These are phyloP conservation scores for Hygrocybe punicea DNA, from an alignment of 768 basidiomycete genomes.

Conservation along the genomic window DNA sequence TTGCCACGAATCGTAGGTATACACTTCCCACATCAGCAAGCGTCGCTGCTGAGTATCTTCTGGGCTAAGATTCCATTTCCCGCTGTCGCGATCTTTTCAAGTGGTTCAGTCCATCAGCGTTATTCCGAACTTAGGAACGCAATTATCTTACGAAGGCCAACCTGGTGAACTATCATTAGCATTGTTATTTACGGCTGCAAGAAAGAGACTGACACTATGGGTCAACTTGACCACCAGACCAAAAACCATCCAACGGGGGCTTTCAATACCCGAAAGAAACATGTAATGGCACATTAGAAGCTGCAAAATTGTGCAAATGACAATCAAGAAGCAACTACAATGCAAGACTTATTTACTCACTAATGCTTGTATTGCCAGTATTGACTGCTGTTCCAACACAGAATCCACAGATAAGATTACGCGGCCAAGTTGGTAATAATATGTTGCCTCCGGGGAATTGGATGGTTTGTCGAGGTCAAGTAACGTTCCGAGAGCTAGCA, in stretches of 20 bases:
- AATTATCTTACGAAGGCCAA: conserved; percentile 58
- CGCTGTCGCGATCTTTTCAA: conserved; percentile 60
- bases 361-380: conserved; percentile 62
- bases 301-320: conserved; percentile 32
- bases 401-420: conserved; percentile 60
- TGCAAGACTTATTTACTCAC: conserved; percentile 35
- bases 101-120: conserved; percentile 5
- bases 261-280: conserved; percentile 51
- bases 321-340: conserved; percentile 2
- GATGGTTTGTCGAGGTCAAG: conserved; percentile 56
- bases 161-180: conserved; percentile 36
- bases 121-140: no score
- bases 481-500: conserved; percentile 62
- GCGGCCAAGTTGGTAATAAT: conserved; percentile 58
- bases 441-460: conserved; percentile 52
- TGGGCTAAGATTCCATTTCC: conserved; percentile 56
- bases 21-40: conserved; percentile 60
- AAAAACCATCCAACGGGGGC: conserved; percentile 67
- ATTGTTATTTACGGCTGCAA: no score
- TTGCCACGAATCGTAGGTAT: conserved; percentile 71
- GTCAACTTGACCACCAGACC: conserved; percentile 68
- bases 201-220: conserved; percentile 51
- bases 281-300: conserved; percentile 56
- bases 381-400: conserved; percentile 60
- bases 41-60: conserved; percentile 58